These are phyloP conservation scores for Syzygium oleosum DNA, from an alignment of 345 rosid species.

Conservation along the genomic window DNA sequence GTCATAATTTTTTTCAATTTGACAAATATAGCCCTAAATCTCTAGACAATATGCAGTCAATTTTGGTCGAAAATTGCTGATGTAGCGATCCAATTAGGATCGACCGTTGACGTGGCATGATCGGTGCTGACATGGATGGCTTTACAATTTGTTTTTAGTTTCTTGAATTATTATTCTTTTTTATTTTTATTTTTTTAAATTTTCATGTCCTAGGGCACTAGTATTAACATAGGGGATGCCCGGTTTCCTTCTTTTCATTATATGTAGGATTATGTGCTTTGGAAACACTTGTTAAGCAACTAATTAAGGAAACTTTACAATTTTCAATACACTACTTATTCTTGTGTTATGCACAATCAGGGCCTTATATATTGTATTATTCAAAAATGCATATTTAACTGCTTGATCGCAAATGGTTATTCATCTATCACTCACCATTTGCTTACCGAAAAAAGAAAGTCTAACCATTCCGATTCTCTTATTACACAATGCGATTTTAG, in stretches of 20 bases:
- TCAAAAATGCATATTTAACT: background rate
- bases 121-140: too few relatives aligned
- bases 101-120: too few relatives aligned
- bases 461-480: too few relatives aligned
- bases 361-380: background rate
- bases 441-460: background rate
- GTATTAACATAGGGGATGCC: background rate
- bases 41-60: too few relatives aligned
- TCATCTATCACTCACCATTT: background rate
- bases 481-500: background rate
- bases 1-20: too few relatives aligned
- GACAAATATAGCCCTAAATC: too few relatives aligned
- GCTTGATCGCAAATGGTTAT: background rate
- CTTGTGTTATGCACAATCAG: background rate
- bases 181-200: background rate
- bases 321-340: background rate
- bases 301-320: background rate
- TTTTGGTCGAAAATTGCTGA: too few relatives aligned
- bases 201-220: background rate
- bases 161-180: too few relatives aligned
- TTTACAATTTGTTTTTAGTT: too few relatives aligned
- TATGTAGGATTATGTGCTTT: background rate
- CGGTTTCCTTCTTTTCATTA: background rate
- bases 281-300: background rate
- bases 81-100: too few relatives aligned